Conservation (phyloP, 768 basidiomycete species). For the Naganishia vaughanmartiniae region DNA sequence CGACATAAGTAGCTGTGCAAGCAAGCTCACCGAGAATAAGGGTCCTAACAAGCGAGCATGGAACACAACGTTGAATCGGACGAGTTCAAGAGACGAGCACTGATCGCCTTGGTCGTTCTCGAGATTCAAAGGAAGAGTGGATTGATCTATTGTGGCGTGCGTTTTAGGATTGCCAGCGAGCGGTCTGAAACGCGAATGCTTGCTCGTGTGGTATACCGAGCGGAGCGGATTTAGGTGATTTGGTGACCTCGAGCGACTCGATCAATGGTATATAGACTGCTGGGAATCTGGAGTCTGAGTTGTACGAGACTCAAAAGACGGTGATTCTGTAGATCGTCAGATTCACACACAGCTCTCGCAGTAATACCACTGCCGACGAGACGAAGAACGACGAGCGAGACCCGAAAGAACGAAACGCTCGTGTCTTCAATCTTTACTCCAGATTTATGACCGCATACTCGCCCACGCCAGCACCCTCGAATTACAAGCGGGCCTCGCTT, state of each 20-base stretch:
- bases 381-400: slow-evolving; percentile 6
- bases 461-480: slow-evolving; percentile 8
- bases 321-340: slow-evolving; percentile 21
- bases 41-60: not conserved
- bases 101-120: not conserved
- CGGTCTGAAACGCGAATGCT: not conserved
- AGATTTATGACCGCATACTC: not conserved
- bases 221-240: slow-evolving; percentile 5
- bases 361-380: not conserved
- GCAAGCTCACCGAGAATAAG: not conserved
- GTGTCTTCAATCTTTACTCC: slow-evolving; percentile 7
- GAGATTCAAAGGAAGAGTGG: not conserved
- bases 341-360: not conserved
- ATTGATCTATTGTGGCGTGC: not conserved
- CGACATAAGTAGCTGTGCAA: not conserved
- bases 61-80: not conserved
- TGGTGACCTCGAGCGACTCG: not conserved
- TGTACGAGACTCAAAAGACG: not conserved
- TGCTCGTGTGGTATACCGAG: not conserved
- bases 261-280: not conserved
- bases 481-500: slow-evolving; percentile 6
- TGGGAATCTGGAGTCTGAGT: not conserved
- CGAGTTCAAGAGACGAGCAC: not conserved
- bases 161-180: no score
- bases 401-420: not conserved